These are phyloP conservation scores for Botryotinia narcissicola DNA, from an alignment of 2,329 filamentous ascomycete genomes.

Conservation along the genomic window DNA sequence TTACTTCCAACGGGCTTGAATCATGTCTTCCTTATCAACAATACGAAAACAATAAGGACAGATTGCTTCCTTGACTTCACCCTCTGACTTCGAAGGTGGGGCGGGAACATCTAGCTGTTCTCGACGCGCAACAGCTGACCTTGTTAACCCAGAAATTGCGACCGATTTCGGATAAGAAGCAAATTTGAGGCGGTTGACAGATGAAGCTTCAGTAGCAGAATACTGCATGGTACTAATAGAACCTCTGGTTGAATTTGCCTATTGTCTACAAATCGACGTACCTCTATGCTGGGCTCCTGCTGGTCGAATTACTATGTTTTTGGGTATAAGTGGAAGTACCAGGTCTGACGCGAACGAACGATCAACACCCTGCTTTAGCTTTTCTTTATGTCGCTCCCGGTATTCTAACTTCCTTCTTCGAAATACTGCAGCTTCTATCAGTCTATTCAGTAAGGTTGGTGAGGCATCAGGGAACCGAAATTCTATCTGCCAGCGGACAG, in stretches of 20 bases:
- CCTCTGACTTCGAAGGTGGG: not conserved
- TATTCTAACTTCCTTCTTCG: slow-evolving; percentile 10
- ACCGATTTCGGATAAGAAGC: slow-evolving; percentile 14
- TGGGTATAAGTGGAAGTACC: not conserved
- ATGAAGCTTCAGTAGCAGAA: slow-evolving; percentile 16
- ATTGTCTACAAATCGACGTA: not conserved
- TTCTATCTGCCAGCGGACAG: slow-evolving; percentile 9
- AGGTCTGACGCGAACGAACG: not conserved
- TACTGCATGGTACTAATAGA: slow-evolving; percentile 7
- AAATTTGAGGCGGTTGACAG: slow-evolving; percentile 9
- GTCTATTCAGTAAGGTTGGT: not conserved
- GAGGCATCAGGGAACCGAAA: slow-evolving; percentile 1
- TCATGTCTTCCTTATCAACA: slow-evolving; percentile 1
- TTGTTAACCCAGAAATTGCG: not conserved
- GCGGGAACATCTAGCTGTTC: slow-evolving; percentile 6
- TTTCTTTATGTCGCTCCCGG: slow-evolving; percentile 10
- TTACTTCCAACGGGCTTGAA: slow-evolving; percentile 7
- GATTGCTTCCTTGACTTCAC: not conserved
- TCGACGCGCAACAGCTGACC: slow-evolving; percentile 2
- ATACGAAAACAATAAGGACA: slow-evolving; percentile 8
- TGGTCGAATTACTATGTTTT: not conserved
- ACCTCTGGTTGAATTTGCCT: not conserved
- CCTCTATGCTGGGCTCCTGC: not conserved
- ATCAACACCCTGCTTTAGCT: slow-evolving; percentile 5
- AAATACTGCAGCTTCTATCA: slow-evolving; percentile 10